phyloP scores from a whole-genome alignment of 108 stramenopile species.

The Stephanodiscus minutulus region DNA sequence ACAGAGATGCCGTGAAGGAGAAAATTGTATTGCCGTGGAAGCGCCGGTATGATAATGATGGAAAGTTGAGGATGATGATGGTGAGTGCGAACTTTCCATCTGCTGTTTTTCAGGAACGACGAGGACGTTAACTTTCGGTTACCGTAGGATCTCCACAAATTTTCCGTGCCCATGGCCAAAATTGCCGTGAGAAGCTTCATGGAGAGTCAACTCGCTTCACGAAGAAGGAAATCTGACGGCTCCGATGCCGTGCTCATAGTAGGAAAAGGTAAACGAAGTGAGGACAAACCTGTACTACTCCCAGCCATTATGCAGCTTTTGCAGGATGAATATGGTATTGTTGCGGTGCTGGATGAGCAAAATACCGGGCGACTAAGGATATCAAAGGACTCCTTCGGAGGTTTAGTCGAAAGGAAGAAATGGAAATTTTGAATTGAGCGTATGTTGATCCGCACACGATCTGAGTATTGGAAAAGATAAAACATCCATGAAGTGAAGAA shows the following conservation, averaged over 20 bases:
- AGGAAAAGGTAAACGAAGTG: slow-evolving; percentile 65
- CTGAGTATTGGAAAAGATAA: too few relatives aligned
- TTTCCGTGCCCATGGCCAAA: slow-evolving; percentile 66
- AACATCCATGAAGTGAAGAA: too few relatives aligned
- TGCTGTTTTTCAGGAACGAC: too few relatives aligned
- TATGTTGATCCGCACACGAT: too few relatives aligned
- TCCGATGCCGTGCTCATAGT: slow-evolving; percentile 64
- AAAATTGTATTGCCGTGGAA: slow-evolving; percentile 54
- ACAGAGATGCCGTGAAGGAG: slow-evolving; percentile 54
- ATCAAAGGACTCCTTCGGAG: slow-evolving; percentile 19
- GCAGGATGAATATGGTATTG: slow-evolving; percentile 49
- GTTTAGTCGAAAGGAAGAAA: slow-evolving; percentile 31
- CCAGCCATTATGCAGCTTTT: slow-evolving; percentile 41
- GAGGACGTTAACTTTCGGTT: too few relatives aligned
- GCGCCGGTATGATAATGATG: slow-evolving; percentile 33
- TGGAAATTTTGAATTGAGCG: background rate
- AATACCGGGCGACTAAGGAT: slow-evolving; percentile 62
- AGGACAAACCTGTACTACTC: slow-evolving; percentile 54
- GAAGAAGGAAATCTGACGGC: slow-evolving; percentile 6
- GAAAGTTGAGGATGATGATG: slow-evolving; percentile 28
- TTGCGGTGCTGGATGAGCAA: slow-evolving; percentile 41
- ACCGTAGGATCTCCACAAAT: slow-evolving; percentile 65
- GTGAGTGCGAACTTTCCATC: slow-evolving; percentile 13
- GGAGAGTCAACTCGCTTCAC: slow-evolving; percentile 37
- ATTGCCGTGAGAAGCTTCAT: slow-evolving; percentile 68